phyloP scores from a whole-genome alignment of 176 grass and related monocot genomes.

The Carex kokanica region DNA sequence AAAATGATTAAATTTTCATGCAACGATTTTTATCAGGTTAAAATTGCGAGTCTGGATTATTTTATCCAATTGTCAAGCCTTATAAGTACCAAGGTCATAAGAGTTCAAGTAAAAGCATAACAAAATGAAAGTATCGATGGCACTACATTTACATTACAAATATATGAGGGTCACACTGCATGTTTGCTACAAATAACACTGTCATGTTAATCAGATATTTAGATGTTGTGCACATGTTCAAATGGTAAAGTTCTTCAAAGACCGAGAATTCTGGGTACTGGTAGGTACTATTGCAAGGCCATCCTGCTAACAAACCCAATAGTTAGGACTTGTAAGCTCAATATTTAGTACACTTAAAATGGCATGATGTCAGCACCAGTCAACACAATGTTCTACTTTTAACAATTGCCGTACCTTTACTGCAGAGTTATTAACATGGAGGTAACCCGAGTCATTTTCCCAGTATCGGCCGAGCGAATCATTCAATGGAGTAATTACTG shows the following conservation, averaged over 20 bases:
- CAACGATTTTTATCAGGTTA: background rate
- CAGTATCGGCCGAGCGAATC: conserved; percentile 76
- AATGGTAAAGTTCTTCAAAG: background rate
- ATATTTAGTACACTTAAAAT: background rate
- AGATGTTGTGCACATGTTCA: background rate
- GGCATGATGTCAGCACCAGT: background rate
- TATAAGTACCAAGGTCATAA: background rate
- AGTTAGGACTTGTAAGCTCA: background rate
- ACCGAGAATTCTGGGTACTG: background rate
- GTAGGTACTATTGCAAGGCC: background rate
- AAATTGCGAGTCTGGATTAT: background rate
- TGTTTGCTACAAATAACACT: background rate
- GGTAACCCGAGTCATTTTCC: conserved; percentile 43
- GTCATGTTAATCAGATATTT: background rate
- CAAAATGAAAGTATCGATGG: background rate
- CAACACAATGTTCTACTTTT: background rate
- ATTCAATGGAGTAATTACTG: conserved; percentile 55
- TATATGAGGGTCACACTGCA: background rate
- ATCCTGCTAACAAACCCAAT: background rate
- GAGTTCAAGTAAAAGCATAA: background rate
- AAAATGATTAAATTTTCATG: background rate
- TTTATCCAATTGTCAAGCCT: background rate
- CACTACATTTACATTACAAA: background rate
- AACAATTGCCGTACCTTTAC: conserved; percentile 20
- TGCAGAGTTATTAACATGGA: conserved; percentile 44